Evolutionary conservation across 371 early-diverging fungal species (phyloP), one percentile per base, ranked within the genome.

Genomic region (Mucor saturninus): DNA sequence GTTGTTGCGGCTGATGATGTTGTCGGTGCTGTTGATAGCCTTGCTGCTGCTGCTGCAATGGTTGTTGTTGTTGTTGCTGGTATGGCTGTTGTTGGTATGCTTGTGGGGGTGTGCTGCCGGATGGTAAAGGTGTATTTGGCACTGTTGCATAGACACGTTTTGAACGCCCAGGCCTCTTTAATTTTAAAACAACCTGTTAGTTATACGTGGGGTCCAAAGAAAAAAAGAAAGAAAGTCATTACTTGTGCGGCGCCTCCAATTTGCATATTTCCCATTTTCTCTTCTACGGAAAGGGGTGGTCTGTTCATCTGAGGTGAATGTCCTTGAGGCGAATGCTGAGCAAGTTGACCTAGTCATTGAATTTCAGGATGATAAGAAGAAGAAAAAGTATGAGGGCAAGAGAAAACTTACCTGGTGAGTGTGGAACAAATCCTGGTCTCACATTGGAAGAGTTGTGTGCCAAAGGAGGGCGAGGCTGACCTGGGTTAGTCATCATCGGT

Each of bases 141-240:
- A 61, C 35, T 10, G 71, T 61, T 35, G 76, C 73, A 65, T 76
- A 76, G n/a, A 68, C 76, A 32, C 76, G 68, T 52, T 65, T 73
- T 0, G 76, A 56, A 26, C 62, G 65, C 26, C 68, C 68, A 43
- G 66, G 59, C 48, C 48, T 67, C 67, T 67, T n/a, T n/a, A 15
- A 14, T 38, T 15, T 3, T 13, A 46, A 57, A 15, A 35, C 5
- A 43, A 43, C n/a, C 15, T 43, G 15, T 43, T 43, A 43, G 13
- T 21, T 21, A 21, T 21, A 21, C 21, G 21, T 21, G 21, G 21
- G 21, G 21, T 21, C 21, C 21, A 21, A n/a, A 46, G 7, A 46
- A 46, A 46, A 46, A 46, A 21, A 21, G 21, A 21, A 21, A 21
- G 21, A 21, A 21, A 40, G 13, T 40, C 29, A 40, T 10, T 53